Percentiles rank a stretch among this genome's conserved stretches.
These are phyloP conservation scores for Aspergillus calidoustus DNA, from an alignment of 2,329 filamentous ascomycete genomes.

Conservation along the genomic window DNA sequence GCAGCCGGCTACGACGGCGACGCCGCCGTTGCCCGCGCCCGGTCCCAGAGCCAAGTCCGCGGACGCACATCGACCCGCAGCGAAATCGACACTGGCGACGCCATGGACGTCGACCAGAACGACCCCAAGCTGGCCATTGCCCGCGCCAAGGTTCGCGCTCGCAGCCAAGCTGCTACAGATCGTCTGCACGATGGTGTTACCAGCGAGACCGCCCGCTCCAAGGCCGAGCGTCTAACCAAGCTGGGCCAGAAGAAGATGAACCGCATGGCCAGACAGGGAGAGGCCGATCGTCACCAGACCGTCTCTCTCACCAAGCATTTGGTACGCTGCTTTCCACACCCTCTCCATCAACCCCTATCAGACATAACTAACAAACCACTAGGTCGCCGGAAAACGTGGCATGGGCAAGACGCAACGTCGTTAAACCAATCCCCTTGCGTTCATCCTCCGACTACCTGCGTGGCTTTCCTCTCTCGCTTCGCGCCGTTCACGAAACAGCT, in stretches of 20 bases:
- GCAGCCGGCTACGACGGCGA: constrained; percentile 83
- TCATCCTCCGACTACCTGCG: not conserved
- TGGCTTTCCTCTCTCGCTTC: constrained; percentile 3
- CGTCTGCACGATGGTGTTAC: constrained; percentile 61
- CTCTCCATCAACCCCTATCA: not conserved
- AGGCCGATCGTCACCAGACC: constrained; percentile 88
- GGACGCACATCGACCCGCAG: constrained; percentile 69
- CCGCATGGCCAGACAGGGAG: constrained; percentile 93
- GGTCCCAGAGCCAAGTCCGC: constrained; percentile 63
- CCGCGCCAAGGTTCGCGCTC: constrained; percentile 73
- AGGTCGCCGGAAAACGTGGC: constrained; percentile 89
- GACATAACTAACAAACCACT: constrained; percentile 18
- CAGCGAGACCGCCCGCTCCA: constrained; percentile 67
- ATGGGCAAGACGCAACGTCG: constrained; percentile 77
- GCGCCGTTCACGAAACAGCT: constrained; percentile 26
- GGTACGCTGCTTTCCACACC: constrained; percentile 59
- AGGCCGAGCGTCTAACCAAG: constrained; percentile 86
- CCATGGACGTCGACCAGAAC: constrained; percentile 63
- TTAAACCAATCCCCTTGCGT: constrained; percentile 30
- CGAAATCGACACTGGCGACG: constrained; percentile 68
- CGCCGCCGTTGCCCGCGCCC: constrained; percentile 72
- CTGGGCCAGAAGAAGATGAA: constrained; percentile 98
- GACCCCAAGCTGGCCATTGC: constrained; percentile 56
- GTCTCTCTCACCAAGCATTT: constrained; percentile 87
- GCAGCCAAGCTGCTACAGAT: constrained; percentile 56